Percentiles rank a stretch among this genome's conserved stretches.
Conservation (phyloP, 83 land plant genomes). For the Isoetes engelmannii region DNA sequence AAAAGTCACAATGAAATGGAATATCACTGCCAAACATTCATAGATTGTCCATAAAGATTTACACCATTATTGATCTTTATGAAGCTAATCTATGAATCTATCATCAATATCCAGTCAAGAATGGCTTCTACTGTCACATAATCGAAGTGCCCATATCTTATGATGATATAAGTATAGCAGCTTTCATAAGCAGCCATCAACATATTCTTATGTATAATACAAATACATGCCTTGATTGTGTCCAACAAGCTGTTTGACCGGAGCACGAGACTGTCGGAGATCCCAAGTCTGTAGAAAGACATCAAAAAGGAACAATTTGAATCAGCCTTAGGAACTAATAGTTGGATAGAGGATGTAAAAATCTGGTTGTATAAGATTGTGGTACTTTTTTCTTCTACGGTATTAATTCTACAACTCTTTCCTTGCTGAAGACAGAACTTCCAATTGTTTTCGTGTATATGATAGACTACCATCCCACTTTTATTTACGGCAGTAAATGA, state of each 20-base stretch:
- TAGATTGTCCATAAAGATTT: too few species aligned
- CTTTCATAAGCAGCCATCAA: neutral
- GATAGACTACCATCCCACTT: neutral
- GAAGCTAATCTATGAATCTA: too few species aligned
- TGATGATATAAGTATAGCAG: neutral
- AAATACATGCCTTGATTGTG: constrained; percentile 67
- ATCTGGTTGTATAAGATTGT: neutral
- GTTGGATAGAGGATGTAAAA: too few species aligned
- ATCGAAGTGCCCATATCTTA: neutral
- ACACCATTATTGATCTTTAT: too few species aligned
- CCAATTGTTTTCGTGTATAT: neutral
- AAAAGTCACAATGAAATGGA: constrained; percentile 2
- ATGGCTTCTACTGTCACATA: too few species aligned
- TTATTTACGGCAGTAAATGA: neutral
- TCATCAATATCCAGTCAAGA: too few species aligned
- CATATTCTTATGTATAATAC: neutral
- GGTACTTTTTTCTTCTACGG: neutral
- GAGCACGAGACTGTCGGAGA: constrained; percentile 72
- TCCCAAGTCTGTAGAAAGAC: constrained; percentile 80
- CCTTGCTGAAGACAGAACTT: neutral
- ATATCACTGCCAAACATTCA: neutral
- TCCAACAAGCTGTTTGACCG: constrained; percentile 81
- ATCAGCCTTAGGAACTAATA: neutral
- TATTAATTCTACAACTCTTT: neutral
- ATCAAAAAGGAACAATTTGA: constrained; percentile 8